Conservation (phyloP, 2,329 filamentous ascomycete species). For the Claviceps quebecensis region DNA sequence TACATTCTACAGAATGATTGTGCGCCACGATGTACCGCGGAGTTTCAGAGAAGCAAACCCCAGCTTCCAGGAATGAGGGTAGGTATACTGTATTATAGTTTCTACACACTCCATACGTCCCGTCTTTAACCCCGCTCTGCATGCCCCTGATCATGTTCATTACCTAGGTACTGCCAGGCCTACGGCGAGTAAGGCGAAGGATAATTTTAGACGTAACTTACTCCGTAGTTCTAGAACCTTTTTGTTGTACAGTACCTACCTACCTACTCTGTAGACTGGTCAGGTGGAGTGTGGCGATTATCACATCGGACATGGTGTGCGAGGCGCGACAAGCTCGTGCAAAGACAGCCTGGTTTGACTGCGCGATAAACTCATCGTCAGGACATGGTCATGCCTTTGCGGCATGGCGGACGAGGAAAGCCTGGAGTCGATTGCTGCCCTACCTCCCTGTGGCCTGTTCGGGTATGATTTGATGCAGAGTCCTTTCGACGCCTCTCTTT, state of each 20-base stretch:
- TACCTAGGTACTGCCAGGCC: slow-evolving; percentile 35
- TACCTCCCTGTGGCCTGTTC: not conserved
- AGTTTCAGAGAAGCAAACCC: not conserved
- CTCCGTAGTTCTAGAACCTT: no score
- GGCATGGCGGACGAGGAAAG: slow-evolving; percentile 30
- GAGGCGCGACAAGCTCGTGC: slow-evolving; percentile 35
- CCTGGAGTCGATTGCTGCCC: slow-evolving; percentile 13
- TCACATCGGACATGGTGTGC: slow-evolving; percentile 30
- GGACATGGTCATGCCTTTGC: slow-evolving; percentile 15
- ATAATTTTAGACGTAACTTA: no score
- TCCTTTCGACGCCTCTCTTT: no score
- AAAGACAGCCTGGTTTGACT: slow-evolving; percentile 39
- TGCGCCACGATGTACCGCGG: not conserved
- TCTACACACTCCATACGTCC: slow-evolving; percentile 30
- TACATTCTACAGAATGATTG: not conserved
- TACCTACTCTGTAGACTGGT: slow-evolving; percentile 34
- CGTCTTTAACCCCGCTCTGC: slow-evolving; percentile 42
- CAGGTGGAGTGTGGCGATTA: slow-evolving; percentile 26
- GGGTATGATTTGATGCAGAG: not conserved
- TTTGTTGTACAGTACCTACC: no score
- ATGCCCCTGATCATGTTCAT: slow-evolving; percentile 31
- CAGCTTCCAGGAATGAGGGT: not conserved
- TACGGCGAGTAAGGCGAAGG: slow-evolving; percentile 41
- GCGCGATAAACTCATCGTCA: slow-evolving; percentile 21
- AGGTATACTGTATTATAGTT: not conserved